These are phyloP conservation scores for Eucalyptus leucophloia DNA, from an alignment of 345 rosid species.

Conservation along the genomic window DNA sequence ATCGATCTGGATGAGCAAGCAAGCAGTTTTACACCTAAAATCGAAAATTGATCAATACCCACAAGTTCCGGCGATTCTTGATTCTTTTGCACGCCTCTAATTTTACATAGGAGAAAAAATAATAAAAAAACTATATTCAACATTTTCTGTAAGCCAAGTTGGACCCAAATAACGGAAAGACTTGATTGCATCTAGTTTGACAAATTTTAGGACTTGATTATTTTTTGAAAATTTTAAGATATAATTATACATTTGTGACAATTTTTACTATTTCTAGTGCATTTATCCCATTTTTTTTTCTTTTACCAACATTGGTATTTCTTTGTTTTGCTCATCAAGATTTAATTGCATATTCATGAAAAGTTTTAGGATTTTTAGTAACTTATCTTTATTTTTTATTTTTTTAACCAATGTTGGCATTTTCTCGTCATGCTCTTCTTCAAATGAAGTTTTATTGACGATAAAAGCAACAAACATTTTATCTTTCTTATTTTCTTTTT, in stretches of 20 bases:
- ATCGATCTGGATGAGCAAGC: rapidly evolving
- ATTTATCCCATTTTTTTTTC: neutral
- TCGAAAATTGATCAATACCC: rapidly evolving
- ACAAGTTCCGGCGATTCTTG: rapidly evolving
- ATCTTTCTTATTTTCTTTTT: neutral
- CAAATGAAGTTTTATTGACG: neutral
- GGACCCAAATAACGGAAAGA: neutral
- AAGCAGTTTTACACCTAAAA: too few relatives aligned
- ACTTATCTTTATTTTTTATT: neutral
- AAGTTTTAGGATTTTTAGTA: neutral
- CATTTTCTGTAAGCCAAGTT: neutral
- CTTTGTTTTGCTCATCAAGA: neutral
- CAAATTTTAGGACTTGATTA: neutral
- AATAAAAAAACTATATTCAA: too few relatives aligned
- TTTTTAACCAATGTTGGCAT: neutral
- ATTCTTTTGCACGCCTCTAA: too few relatives aligned
- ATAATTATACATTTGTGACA: neutral
- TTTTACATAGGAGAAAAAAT: neutral
- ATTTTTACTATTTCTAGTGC: neutral
- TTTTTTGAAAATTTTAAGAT: neutral
- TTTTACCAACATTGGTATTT: neutral
- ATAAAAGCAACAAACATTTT: neutral
- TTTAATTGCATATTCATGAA: too few relatives aligned
- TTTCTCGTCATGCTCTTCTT: neutral
- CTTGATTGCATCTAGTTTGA: rapidly evolving